These are phyloP conservation scores for Fagopyrum tataricum DNA, from an alignment of 148 eudicot species.

Conservation along the genomic window DNA sequence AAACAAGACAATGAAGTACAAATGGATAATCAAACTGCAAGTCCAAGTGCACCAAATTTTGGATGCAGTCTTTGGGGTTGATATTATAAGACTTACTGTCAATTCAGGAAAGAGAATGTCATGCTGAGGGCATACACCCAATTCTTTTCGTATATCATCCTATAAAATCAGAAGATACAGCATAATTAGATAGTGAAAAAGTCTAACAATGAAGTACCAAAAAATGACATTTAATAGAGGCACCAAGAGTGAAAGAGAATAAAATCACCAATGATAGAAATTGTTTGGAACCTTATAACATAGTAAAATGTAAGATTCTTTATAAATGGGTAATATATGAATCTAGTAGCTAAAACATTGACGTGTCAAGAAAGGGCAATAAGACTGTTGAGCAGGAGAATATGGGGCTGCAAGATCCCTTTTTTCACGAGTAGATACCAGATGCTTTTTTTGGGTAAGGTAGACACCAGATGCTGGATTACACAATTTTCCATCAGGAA, in stretches of 20 bases:
- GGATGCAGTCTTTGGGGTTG: neutral
- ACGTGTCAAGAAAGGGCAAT: neutral
- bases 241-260: neutral
- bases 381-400: neutral
- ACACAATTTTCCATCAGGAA: neutral
- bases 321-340: neutral
- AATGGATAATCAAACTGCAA: neutral
- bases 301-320: neutral
- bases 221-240: neutral
- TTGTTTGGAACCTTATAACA: neutral
- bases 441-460: neutral
- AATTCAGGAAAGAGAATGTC: constrained; percentile 95
- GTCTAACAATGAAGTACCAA: neutral
- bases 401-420: neutral
- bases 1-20: constrained; percentile 3
- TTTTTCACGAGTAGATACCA: neutral
- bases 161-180: constrained; percentile 26
- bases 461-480: neutral
- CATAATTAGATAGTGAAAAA: neutral
- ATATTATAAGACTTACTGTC: constrained; percentile 46
- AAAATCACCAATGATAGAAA: neutral
- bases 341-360: neutral
- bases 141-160: constrained; percentile 81
- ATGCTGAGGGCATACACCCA: constrained; percentile 97
- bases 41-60: neutral